Percentiles rank a stretch among this genome's conserved stretches.
These are phyloP conservation scores for Boletus rubescentipes DNA, from an alignment of 768 basidiomycete species.

Conservation along the genomic window DNA sequence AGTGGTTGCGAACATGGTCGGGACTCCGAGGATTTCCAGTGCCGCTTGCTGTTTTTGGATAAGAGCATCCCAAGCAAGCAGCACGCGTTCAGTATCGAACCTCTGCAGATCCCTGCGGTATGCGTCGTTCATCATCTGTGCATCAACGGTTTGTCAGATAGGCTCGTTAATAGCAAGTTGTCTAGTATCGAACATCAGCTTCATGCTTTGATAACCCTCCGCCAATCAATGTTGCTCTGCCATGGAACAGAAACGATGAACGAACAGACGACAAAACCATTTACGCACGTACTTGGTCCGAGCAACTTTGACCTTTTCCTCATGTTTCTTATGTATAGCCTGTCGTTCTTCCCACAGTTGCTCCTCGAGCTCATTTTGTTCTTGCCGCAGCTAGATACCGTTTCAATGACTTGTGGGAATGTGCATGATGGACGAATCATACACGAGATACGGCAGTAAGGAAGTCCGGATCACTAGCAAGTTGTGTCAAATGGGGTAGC, in stretches of 20 bases:
- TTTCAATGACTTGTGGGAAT: constrained; percentile 8
- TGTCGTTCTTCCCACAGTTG: constrained; percentile 67
- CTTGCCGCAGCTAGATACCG: constrained; percentile 57
- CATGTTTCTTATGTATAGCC: constrained; percentile 60
- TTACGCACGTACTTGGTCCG: constrained; percentile 54
- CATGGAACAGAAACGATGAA: constrained; percentile 4
- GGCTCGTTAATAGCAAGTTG: constrained; percentile 1
- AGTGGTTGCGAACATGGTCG: constrained; percentile 65
- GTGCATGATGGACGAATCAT: constrained; percentile 14
- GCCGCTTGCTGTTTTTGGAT: constrained; percentile 65
- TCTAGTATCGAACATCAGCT: constrained; percentile 32
- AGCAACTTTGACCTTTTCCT: constrained; percentile 69
- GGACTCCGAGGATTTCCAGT: constrained; percentile 60
- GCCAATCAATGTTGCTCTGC: constrained; percentile 68
- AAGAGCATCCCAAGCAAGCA: constrained; percentile 79
- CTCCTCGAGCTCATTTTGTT: constrained; percentile 69
- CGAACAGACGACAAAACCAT: neutral
- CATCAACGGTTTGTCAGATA: constrained; percentile 17
- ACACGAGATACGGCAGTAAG: constrained; percentile 54
- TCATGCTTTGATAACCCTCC: constrained; percentile 67
- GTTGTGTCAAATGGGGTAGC: constrained; percentile 59
- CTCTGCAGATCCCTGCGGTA: constrained; percentile 63
- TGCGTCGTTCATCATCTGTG: constrained; percentile 62
- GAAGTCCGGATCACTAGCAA: constrained; percentile 55
- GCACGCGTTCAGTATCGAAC: constrained; percentile 68